phyloP scores from a whole-genome alignment of 257 asterid genomes.

The Ophiorrhiza pumila region DNA sequence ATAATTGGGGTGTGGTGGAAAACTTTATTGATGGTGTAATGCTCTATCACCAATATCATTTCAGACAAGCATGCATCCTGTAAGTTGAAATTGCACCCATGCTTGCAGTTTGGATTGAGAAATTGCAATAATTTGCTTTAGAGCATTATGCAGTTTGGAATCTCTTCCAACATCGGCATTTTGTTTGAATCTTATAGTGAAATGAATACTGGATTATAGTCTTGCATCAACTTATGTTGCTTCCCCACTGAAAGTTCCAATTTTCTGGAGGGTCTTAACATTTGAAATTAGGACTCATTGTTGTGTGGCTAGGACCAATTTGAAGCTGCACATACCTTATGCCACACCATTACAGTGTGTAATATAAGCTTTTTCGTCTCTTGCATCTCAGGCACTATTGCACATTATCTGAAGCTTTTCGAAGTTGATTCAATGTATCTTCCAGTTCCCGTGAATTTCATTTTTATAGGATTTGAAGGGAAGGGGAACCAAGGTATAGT shows the following conservation, averaged over 20 bases:
- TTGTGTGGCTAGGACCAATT: not conserved
- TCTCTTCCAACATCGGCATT: not conserved
- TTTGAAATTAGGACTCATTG: not conserved
- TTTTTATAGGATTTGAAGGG: conserved; percentile 97
- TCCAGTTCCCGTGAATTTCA: conserved; percentile 89
- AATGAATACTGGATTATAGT: not conserved
- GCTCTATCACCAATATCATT: not conserved
- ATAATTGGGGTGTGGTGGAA: not conserved
- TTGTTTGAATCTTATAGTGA: not conserved
- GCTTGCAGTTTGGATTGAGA: not conserved
- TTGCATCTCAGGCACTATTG: conserved; percentile 68
- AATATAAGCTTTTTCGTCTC: conserved; percentile 19
- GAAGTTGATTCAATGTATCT: conserved; percentile 88
- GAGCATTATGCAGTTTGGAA: not conserved
- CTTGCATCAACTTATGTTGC: not conserved
- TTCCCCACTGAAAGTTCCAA: not conserved
- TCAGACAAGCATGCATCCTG: not conserved
- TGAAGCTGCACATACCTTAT: not conserved
- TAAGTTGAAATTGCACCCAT: not conserved
- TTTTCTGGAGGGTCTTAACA: not conserved
- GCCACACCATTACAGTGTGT: conserved; percentile 7
- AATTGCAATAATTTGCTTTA: conserved; percentile 3
- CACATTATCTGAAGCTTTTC: conserved; percentile 80
- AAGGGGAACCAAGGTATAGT: conserved; percentile 79
- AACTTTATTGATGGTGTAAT: not conserved